A percentile compares a stretch with the other conserved stretches of the same genome.
Conservation (phyloP, 2,329 filamentous ascomycete genomes). For the Trichoderma atroviride region DNA sequence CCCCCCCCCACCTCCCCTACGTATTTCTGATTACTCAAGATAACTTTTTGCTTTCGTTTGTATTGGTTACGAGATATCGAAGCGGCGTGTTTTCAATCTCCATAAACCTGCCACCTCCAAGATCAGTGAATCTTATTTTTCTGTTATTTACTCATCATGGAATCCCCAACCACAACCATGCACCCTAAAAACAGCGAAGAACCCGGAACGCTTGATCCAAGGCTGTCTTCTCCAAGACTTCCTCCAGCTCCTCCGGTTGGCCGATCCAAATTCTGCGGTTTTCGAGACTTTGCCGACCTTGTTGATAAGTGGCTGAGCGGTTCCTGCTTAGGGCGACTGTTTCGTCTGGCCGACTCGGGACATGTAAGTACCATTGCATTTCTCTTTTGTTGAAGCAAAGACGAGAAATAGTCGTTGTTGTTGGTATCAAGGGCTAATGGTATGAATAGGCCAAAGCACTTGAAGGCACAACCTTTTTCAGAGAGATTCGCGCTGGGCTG, state of each 20-base stretch:
- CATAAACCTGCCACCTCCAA: neutral
- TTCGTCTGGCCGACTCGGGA: conserved; percentile 67
- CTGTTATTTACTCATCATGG: conserved; percentile 3
- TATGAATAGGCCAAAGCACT: conserved; percentile 64
- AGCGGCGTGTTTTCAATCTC: neutral
- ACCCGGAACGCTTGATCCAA: neutral
- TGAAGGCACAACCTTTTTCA: conserved; percentile 70
- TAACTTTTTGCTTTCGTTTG: neutral
- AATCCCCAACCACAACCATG: conserved; percentile 5
- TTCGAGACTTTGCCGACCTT: conserved; percentile 43
- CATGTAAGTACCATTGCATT: conserved; percentile 55
- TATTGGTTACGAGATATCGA: neutral
- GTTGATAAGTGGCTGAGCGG: conserved; percentile 43
- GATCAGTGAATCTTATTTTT: neutral
- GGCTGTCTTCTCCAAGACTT: conserved; percentile 17
- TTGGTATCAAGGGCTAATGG: neutral
- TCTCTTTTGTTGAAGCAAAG: neutral
- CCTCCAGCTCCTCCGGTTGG: conserved; percentile 16
- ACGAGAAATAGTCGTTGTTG: neutral
- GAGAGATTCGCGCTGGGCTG: conserved; percentile 76
- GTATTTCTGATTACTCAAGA: neutral
- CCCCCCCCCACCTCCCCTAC: too few relatives aligned
- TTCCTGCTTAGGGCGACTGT: conserved; percentile 60
- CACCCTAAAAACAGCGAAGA: conserved; percentile 8
- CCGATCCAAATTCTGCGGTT: conserved; percentile 38